Evolutionary conservation across 2,329 filamentous ascomycete species (phyloP).

Genomic region (Myriosclerotinia duriaeana): DNA sequence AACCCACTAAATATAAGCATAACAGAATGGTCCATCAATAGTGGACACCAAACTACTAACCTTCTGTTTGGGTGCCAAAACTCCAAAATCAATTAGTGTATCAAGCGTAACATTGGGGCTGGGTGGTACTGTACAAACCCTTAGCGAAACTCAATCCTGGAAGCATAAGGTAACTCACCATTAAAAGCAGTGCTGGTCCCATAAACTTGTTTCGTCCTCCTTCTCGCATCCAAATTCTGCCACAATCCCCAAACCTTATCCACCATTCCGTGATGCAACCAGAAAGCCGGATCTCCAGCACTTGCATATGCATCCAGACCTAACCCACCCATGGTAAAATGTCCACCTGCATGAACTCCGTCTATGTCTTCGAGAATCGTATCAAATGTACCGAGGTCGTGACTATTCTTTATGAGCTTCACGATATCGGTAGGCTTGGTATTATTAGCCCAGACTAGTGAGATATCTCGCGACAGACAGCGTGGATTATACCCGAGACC

Average conservation of each 20-base stretch:
- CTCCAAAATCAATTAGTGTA: slow-evolving; percentile 8
- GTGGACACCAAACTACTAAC: slow-evolving; percentile 43
- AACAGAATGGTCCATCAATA: slow-evolving; percentile 43
- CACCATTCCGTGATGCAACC: slow-evolving; percentile 48
- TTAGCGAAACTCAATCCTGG: background rate
- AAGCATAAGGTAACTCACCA: background rate
- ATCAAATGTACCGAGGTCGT: slow-evolving; percentile 4
- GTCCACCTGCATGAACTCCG: slow-evolving; percentile 13
- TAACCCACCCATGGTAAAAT: slow-evolving; percentile 9
- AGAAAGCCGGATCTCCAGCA: slow-evolving; percentile 48
- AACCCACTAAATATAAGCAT: slow-evolving; percentile 43
- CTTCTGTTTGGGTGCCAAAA: slow-evolving; percentile 6
- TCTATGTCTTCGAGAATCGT: slow-evolving; percentile 1
- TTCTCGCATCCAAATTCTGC: slow-evolving; percentile 41
- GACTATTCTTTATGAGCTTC: background rate
- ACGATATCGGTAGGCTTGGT: slow-evolving; percentile 16
- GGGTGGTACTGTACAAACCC: background rate
- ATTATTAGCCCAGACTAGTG: background rate
- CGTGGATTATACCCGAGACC: slow-evolving; percentile 18
- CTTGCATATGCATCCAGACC: slow-evolving; percentile 45
- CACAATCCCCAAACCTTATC: slow-evolving; percentile 50
- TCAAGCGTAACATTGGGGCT: slow-evolving; percentile 12
- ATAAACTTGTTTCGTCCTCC: slow-evolving; percentile 31
- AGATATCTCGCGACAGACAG: slow-evolving; percentile 13
- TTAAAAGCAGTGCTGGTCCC: slow-evolving; percentile 6